Evolutionary conservation across 495 filamentous ascomycete genomes (phyloP).

Genomic region (Neurospora sublineolata): DNA sequence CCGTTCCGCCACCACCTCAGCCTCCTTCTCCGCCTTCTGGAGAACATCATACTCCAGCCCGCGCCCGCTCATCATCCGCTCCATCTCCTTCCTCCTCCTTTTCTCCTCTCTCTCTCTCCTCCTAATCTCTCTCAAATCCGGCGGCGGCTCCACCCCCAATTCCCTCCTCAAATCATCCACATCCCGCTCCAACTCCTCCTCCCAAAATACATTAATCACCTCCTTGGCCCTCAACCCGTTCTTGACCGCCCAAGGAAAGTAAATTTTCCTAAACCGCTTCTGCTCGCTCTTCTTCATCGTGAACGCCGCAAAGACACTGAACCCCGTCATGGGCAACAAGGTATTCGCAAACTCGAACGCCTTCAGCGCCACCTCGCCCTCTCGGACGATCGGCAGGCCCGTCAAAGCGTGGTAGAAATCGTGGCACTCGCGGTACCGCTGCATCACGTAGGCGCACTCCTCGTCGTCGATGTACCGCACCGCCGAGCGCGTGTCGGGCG

Average conservation of each 20-base stretch:
- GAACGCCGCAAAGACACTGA: slow-evolving; percentile 51
- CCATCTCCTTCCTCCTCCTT: slow-evolving; percentile 50
- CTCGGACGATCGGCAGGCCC: slow-evolving; percentile 78
- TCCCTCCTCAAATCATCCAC: slow-evolving; percentile 62
- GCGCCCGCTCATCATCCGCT: background rate
- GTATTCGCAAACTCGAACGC: slow-evolving; percentile 95
- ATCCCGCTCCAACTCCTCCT: slow-evolving; percentile 81
- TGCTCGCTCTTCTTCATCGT: slow-evolving; percentile 69
- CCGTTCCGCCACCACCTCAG: background rate
- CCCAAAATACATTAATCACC: slow-evolving; percentile 97
- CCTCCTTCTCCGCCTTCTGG: background rate
- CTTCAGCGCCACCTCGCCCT: slow-evolving; percentile 91
- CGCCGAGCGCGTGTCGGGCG: slow-evolving; percentile 69
- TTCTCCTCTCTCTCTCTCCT: slow-evolving; percentile 54
- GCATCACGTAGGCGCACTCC: slow-evolving; percentile 97
- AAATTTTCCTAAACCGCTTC: slow-evolving; percentile 57
- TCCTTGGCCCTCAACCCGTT: slow-evolving; percentile 70
- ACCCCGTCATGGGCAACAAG: slow-evolving; percentile 83
- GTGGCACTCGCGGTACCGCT: slow-evolving; percentile 93
- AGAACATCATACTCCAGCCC: background rate
- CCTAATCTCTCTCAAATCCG: slow-evolving; percentile 75
- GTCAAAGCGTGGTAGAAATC: slow-evolving; percentile 98
- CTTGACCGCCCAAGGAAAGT: slow-evolving; percentile 80
- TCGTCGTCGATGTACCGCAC: slow-evolving; percentile 89
- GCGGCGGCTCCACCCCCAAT: slow-evolving; percentile 76